These are phyloP conservation scores for Drechmeria coniospora DNA, from an alignment of 2,329 filamentous ascomycete genomes.

Conservation along the genomic window DNA sequence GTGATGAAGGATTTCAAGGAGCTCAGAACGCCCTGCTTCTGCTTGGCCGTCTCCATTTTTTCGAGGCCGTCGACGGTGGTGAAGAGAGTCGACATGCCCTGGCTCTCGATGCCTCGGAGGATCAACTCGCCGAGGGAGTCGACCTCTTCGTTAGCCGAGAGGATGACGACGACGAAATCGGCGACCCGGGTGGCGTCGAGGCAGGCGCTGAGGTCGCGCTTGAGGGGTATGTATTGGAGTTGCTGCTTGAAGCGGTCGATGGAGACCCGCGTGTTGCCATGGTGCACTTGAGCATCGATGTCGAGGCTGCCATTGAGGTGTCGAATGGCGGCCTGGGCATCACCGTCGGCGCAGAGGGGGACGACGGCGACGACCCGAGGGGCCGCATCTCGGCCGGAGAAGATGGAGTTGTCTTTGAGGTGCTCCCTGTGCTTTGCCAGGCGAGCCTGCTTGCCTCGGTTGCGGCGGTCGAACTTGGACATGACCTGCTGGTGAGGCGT, in stretches of 20 bases:
- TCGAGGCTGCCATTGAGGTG: conserved; percentile 68
- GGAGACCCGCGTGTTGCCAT: conserved; percentile 47
- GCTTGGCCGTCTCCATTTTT: conserved; percentile 64
- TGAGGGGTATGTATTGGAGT: conserved; percentile 66
- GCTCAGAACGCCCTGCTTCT: conserved; percentile 55
- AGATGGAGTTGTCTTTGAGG: conserved; percentile 63
- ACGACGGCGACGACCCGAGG: conserved; percentile 80
- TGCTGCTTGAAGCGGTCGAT: conserved; percentile 93
- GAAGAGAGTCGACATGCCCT: conserved; percentile 87
- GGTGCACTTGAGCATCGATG: conserved; percentile 48
- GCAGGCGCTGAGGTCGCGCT: conserved; percentile 58
- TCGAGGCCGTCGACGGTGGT: conserved; percentile 71
- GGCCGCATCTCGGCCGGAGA: conserved; percentile 73
- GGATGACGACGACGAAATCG: conserved; percentile 77
- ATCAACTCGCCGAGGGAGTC: conserved; percentile 75
- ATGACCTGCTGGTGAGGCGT: conserved; percentile 93
- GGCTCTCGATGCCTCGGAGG: conserved; percentile 74
- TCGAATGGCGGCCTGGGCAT: conserved; percentile 50
- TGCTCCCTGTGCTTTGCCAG: conserved; percentile 72
- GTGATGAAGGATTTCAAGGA: conserved; percentile 87
- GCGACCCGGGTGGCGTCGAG: conserved; percentile 77
- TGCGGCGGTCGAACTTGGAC: conserved; percentile 90
- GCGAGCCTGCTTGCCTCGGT: conserved; percentile 85
- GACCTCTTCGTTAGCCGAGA: conserved; percentile 72
- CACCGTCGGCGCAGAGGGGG: conserved; percentile 61